These are phyloP conservation scores for Hypoxylon subgilvum DNA, from an alignment of 495 filamentous ascomycete species.

Conservation along the genomic window DNA sequence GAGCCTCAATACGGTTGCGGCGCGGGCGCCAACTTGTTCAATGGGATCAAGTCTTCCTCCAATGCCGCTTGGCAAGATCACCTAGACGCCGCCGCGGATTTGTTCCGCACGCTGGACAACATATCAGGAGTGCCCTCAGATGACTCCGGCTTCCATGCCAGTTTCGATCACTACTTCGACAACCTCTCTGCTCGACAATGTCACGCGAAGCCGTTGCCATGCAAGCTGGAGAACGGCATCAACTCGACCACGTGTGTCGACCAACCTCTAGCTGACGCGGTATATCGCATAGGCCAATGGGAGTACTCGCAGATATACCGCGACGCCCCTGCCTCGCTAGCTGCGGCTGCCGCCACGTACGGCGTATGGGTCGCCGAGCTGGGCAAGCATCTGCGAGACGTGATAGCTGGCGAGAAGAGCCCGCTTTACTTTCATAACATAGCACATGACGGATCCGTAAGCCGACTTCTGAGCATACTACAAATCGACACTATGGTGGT, in stretches of 20 bases:
- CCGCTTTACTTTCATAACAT: slow-evolving; percentile 69
- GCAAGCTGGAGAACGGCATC: slow-evolving; percentile 48
- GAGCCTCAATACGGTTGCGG: slow-evolving; percentile 68
- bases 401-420: slow-evolving; percentile 42
- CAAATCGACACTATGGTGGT: slow-evolving; percentile 69
- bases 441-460: slow-evolving; percentile 72
- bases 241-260: slow-evolving; percentile 59
- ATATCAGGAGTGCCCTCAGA: slow-evolving; percentile 63
- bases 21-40: slow-evolving; percentile 51
- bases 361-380: slow-evolving; percentile 72
- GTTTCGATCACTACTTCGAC: slow-evolving; percentile 76
- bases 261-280: slow-evolving; percentile 59
- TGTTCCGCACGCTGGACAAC: slow-evolving; percentile 61
- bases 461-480: slow-evolving; percentile 65
- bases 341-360: slow-evolving; percentile 57
- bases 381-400: slow-evolving; percentile 60
- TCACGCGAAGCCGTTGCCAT: slow-evolving; percentile 67
- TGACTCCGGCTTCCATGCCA: slow-evolving; percentile 64
- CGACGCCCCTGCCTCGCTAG: slow-evolving; percentile 61
- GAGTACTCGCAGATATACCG: slow-evolving; percentile 75
- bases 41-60: slow-evolving; percentile 53
- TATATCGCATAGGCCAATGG: slow-evolving; percentile 72
- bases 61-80: slow-evolving; percentile 61
- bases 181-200: slow-evolving; percentile 73
- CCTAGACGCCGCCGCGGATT: slow-evolving; percentile 55